Base-by-base conservation (phyloP, 768 basidiomycete genomes). In the Tricholoma furcatifolium region DNA sequence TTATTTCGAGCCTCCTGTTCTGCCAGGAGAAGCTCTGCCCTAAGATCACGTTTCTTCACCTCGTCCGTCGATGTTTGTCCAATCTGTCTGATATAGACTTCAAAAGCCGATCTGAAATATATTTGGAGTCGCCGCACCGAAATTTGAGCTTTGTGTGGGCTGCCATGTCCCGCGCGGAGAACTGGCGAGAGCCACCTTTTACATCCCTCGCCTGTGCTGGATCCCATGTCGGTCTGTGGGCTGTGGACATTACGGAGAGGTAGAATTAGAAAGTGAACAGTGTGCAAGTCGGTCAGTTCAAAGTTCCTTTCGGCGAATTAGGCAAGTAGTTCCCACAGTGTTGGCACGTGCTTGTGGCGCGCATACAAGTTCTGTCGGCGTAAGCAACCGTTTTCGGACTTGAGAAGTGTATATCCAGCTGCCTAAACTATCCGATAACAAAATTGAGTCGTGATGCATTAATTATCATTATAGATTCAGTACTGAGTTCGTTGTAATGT, bases 131-230 rank as follows among this genome's bases (percentile, higher is more conserved):
- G 40, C 65, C 81, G 50, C 54, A 91, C 86, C 96, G 86, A 73
- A 99, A 99, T 76, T 99, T 99, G 61, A 99, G 88, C 71, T 97
- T 96, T 1, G 96, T 99, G 68, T 98, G 91, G 2, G 92, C 79
- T 6, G 96, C 92, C 82, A 98, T 89, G 67, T 97, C 93, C 56
- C 91, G 83, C 64, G 91, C 88, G 4, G 93, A 96, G 74, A 87
- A 93, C 65, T 96, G 93, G 53, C 92, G 84, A 47, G 93, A 94
- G 53, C 92, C 93, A 3, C 90, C 89, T 67, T 91, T 93, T 56
- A 93, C 86, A 71, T 97, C 93, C 62, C 85, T 84, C 31, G 91
- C 96, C 70, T 95, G 91, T 0, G 95, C 94, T 2, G 96, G 96
- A 60, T 95, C 91, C 95, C 95, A 98, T 83, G 92, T 95, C 62